Evolutionary conservation across 441 rosid species (phyloP), one percentile per base, ranked within the genome.

Genomic region (Metrosideros polymorpha): DNA sequence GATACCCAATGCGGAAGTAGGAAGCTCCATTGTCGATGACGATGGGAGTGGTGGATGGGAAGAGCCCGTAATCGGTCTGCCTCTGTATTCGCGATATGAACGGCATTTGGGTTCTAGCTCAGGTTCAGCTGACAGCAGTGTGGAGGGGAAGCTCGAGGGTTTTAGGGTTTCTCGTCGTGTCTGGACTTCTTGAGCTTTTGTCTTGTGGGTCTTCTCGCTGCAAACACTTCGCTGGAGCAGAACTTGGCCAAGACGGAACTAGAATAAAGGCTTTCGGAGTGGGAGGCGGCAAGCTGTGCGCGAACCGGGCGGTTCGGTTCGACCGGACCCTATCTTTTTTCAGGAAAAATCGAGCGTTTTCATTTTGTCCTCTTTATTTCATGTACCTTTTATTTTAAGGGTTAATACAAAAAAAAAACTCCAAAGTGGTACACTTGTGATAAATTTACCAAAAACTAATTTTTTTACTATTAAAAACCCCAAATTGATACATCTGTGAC

Each of bases 21-120:
- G 97, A 96, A 32, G 99, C 97, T 86, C 99, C 99, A 93, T 97
- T 97, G 93, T 96, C 98, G 91, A 97, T 95, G 85, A 97, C 99
- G 82, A 97, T 97, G 88, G 99, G 99, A 83, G 93, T 92, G 30
- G 97, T 84, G 29, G 96, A 61, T 32, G 97, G 91, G 86, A 93
- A 92, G 45, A 84, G 86, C 86, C 83, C 87, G 95, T 94, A 95
- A 92, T 96, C 99, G n/a, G 95, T 83, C 88, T 97, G 98, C 56
- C 98, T 91, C 22, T 92, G 88, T 30, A 92, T 93, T 85, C 85
- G 92, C 35, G 97, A 93, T 19, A 87, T 88, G 87, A 93, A 92
- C 10, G 99, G 90, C 98, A 96, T 95, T 87, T 88, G 25, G 87
- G 77, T 29, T 82, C 84, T 45, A 13, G 47, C 9, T 18, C 18